Base-by-base conservation (phyloP, 176 grass and related monocot species). In the Phragmites australis region DNA sequence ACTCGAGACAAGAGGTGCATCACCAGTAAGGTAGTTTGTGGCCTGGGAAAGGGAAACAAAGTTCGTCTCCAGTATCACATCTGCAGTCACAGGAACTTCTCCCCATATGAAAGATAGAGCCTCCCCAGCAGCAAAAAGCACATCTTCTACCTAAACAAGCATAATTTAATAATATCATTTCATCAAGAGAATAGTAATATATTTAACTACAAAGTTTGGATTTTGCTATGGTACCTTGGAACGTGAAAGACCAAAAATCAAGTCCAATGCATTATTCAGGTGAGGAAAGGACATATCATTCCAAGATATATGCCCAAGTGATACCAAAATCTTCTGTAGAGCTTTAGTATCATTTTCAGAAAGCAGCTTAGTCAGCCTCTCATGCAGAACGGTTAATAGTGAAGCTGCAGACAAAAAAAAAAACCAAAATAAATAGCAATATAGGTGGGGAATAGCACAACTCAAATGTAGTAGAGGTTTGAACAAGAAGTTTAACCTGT, bases 81-180 rank as follows among this genome's bases (percentile, higher is more conserved):
- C 87, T 72, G 87, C 76, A 49, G 91, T 88, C 53, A 94, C 83
- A 70, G 94, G 89, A 72, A 97, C 87, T 76, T 90, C 87, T 39
- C 91, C 91, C 94, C 94, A 97, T 94, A 97, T 97, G 84, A 94
- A 97, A 87, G 91, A 94, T 76, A 94, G 66, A 52, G 94, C 94
- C 80, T 97, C 94, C 3, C 94, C 94, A 41, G 89, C 88, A 82
- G 94, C 83, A 90, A 97, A 97, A 76, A 97, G 91, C 52, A 97
- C 84, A 82, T 97, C 91, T 88, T 97, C 94, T 12, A 97, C 94
- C 94, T 97, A 50, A 81, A 79, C 46, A 78, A 48, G 71, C 21
- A 41, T 73, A 51, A 84, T 67, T 65, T 19, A n/a, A 44, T 44
- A 53, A 82, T 52, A 61, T 34, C 52, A 42, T 75, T 37, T 77